Evolutionary conservation across 805 yeast genomes (phyloP), one percentile per base, ranked within the genome.

Genomic region (Schizosaccharomyces cryophilus): DNA sequence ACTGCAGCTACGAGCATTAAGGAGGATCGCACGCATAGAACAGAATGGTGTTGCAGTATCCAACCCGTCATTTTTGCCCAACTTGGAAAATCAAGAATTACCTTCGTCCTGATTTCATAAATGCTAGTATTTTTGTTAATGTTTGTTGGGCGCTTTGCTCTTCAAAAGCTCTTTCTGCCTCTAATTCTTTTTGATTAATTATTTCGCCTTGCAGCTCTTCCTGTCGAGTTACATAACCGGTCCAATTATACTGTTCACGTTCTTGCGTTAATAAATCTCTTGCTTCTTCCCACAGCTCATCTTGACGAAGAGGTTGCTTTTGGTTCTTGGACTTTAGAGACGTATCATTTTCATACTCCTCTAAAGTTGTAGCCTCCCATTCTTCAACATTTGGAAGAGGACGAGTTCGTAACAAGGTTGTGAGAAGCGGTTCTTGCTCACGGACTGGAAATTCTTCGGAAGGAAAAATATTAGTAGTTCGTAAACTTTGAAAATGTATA

Each of bases 361-460:
- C 30, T 24, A 51, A 17, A 13, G 56, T 51, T 24, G 30, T 11
- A 11, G 17, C 17, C 42, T 56, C 60, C 60, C 60, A 40, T 56
- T 35, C 60, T 35, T 56, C 60, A 21, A 40, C 47, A 9, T 5
- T 47, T 29, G 60, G 60, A n/a, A 56, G 60, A 56, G 60, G 45
- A 4, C 35, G 26, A 9, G 60, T 56, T 26, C 60, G 60, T 17
- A 56, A 47, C 17, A 56, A 26, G 3, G 60, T 56, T n/a, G 60
- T 56, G 6, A 56, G 35, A 15, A 56, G 45, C n/a, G 60, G 47
- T 26, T 56, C 60, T 40, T 56, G 42, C 17, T 56, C 60, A 5
- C 45, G 21, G 21, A 56, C 60, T 5, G 60, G 60, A 26, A 38
- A 56, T 5, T 29, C 24, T 13, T 19, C 26, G 9, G 60, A 35